A percentile compares a stretch with the other conserved stretches of the same genome.
phyloP scores from a whole-genome alignment of 1,284 basidiomycete species.

The Paramarasmius palmivorus region DNA sequence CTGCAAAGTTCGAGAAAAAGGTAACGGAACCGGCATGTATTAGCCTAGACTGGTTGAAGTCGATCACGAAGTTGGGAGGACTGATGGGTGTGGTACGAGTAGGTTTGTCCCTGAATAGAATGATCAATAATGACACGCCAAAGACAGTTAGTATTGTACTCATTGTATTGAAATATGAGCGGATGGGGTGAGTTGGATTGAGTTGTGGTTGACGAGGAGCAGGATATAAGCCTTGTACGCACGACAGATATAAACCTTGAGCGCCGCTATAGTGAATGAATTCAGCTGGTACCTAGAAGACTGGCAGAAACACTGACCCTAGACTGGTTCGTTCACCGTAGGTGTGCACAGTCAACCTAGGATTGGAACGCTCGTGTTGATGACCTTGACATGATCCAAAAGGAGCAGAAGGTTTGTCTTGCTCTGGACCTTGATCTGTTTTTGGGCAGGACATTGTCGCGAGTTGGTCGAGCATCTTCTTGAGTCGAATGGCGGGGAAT shows the following conservation, averaged over 20 bases:
- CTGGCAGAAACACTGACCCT: constrained; percentile 37
- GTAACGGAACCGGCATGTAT: constrained; percentile 87
- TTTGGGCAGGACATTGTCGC: constrained; percentile 78
- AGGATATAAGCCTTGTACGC: constrained; percentile 96
- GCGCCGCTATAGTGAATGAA: constrained; percentile 65
- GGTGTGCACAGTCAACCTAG: constrained; percentile 80
- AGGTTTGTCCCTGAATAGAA: constrained; percentile 29
- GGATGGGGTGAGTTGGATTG: constrained; percentile 81
- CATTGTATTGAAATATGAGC: constrained; percentile 75
- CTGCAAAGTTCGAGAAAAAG: constrained; percentile 78
- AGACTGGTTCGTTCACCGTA: constrained; percentile 83
- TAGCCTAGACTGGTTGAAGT: constrained; percentile 81
- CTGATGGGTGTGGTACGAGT: constrained; percentile 86
- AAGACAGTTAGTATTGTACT: constrained; percentile 25
- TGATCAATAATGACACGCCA: constrained; percentile 22
- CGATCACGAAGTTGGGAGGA: constrained; percentile 90
- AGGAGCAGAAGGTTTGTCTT: constrained; percentile 91
- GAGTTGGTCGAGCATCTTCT: constrained; percentile 85
- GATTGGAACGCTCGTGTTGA: constrained; percentile 72
- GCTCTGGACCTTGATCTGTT: constrained; percentile 92
- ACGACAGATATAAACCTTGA: constrained; percentile 95
- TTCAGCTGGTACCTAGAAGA: constrained; percentile 6
- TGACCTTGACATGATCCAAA: constrained; percentile 86
- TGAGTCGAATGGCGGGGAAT: constrained; percentile 85
- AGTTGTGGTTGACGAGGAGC: constrained; percentile 91